phyloP scores from a whole-genome alignment of 2,329 filamentous ascomycete species.

The Neophaeococcomyces mojaviensis region DNA sequence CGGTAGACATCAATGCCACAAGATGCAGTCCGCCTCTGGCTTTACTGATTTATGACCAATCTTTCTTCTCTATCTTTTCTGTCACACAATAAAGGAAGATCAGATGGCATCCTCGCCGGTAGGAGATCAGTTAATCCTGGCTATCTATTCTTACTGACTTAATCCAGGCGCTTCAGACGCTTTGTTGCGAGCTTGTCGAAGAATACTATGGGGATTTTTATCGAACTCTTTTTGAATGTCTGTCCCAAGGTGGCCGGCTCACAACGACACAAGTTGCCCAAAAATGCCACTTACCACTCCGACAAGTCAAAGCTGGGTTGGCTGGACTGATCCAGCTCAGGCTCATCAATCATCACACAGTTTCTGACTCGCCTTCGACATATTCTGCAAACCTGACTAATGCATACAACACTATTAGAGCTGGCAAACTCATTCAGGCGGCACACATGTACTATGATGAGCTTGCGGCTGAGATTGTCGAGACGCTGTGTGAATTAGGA shows the following conservation, averaged over 20 bases:
- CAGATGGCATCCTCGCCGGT: constrained; percentile 8
- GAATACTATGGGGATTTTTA: constrained; percentile 88
- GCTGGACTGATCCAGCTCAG: constrained; percentile 83
- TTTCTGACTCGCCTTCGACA: constrained; percentile 57
- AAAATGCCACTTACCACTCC: constrained; percentile 63
- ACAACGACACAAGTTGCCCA: constrained; percentile 61
- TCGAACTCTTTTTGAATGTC: constrained; percentile 74
- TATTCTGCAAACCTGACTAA: constrained; percentile 79
- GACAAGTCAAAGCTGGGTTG: constrained; percentile 72
- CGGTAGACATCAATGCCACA: background rate
- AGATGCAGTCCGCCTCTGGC: constrained; percentile 1
- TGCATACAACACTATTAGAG: constrained; percentile 74
- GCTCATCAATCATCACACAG: constrained; percentile 66
- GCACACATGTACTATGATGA: constrained; percentile 66
- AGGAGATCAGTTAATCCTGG: background rate
- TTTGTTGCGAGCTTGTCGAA: constrained; percentile 81
- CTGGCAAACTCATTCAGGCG: constrained; percentile 71
- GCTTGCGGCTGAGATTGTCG: constrained; percentile 66
- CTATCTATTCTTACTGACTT: constrained; percentile 1
- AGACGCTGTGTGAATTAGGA: constrained; percentile 67
- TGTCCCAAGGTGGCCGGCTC: constrained; percentile 72
- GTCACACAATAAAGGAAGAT: background rate
- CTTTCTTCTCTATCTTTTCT: background rate
- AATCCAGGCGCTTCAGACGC: constrained; percentile 26
- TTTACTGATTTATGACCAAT: background rate